phyloP scores from a whole-genome alignment of 2,329 filamentous ascomycete genomes.

The Fusarium pilosicola region DNA sequence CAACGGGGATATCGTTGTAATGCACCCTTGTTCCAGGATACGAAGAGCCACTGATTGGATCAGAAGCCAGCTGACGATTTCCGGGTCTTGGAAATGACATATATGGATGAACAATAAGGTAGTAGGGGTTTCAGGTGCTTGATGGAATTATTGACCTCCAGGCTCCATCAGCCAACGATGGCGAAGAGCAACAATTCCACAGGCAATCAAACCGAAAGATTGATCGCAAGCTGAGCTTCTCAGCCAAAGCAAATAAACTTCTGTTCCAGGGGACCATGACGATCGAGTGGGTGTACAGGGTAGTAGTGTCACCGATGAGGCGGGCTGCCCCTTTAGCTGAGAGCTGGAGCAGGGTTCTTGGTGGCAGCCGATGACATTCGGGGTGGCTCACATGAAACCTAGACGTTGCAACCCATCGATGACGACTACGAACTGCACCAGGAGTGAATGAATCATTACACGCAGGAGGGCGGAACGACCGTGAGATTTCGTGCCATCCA shows the following conservation, averaged over 20 bases:
- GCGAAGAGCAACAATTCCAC: not conserved
- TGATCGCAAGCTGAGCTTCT: not conserved
- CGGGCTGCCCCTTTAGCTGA: conserved; percentile 32
- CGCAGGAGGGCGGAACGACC: conserved; percentile 10
- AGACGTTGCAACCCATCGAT: conserved; percentile 25
- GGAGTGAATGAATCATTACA: not conserved
- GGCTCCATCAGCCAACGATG: too few relatives aligned
- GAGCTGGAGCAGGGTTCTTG: conserved; percentile 30
- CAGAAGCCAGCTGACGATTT: conserved; percentile 10
- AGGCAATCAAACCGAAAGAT: conserved; percentile 1
- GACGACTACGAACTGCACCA: conserved; percentile 31
- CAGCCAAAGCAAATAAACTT: conserved; percentile 14
- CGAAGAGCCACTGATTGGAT: conserved; percentile 12
- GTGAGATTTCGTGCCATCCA: not conserved
- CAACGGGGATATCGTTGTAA: not conserved
- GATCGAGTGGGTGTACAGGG: conserved; percentile 9
- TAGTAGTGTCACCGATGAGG: conserved; percentile 35
- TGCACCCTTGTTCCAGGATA: conserved; percentile 20
- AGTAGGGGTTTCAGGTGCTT: not conserved
- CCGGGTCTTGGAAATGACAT: conserved; percentile 3
- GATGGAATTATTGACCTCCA: not conserved
- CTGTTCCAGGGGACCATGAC: conserved; percentile 17
- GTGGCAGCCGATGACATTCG: conserved; percentile 33
- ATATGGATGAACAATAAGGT: not conserved
- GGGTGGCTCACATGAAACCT: conserved; percentile 35